phyloP scores from a whole-genome alignment of 495 filamentous ascomycete genomes.

The Trypethelium eluteriae region DNA sequence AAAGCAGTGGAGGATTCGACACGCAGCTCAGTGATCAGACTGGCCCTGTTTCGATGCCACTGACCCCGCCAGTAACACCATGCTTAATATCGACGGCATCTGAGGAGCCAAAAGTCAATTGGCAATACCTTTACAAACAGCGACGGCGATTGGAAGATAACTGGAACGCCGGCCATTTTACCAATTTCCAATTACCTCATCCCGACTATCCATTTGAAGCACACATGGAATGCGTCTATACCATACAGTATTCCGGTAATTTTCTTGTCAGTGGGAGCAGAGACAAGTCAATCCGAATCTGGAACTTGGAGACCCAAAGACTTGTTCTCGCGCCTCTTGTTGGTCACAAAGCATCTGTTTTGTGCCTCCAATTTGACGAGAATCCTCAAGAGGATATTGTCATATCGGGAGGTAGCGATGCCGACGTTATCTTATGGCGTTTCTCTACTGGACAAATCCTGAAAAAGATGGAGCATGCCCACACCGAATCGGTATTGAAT shows the following conservation, averaged over 20 bases:
- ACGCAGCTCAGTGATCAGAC: slow-evolving; percentile 11
- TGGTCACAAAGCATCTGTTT: slow-evolving; percentile 77
- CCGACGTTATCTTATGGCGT: slow-evolving; percentile 79
- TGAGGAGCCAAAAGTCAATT: slow-evolving; percentile 55
- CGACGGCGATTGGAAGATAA: slow-evolving; percentile 78
- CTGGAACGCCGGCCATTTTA: slow-evolving; percentile 74
- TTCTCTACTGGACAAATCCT: slow-evolving; percentile 83
- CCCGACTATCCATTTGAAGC: slow-evolving; percentile 72
- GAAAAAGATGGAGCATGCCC: slow-evolving; percentile 63
- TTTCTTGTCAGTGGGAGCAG: slow-evolving; percentile 91
- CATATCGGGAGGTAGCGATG: slow-evolving; percentile 88
- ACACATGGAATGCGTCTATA: slow-evolving; percentile 90
- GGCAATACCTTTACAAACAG: slow-evolving; percentile 85
- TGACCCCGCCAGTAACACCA: background rate
- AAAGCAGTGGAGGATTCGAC: background rate
- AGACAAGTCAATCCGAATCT: slow-evolving; percentile 80
- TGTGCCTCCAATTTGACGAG: slow-evolving; percentile 97
- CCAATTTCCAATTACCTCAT: slow-evolving; percentile 84
- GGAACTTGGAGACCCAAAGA: slow-evolving; percentile 77
- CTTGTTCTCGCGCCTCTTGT: slow-evolving; percentile 60
- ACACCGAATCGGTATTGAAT: slow-evolving; percentile 89
- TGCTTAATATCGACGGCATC: slow-evolving; percentile 1
- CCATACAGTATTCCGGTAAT: slow-evolving; percentile 75
- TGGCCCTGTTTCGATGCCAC: slow-evolving; percentile 4
- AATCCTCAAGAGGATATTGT: slow-evolving; percentile 81